Percentiles rank a stretch among this genome's conserved stretches.
These are phyloP conservation scores for Diplocarpon mali DNA, from an alignment of 2,329 filamentous ascomycete genomes.

Conservation along the genomic window DNA sequence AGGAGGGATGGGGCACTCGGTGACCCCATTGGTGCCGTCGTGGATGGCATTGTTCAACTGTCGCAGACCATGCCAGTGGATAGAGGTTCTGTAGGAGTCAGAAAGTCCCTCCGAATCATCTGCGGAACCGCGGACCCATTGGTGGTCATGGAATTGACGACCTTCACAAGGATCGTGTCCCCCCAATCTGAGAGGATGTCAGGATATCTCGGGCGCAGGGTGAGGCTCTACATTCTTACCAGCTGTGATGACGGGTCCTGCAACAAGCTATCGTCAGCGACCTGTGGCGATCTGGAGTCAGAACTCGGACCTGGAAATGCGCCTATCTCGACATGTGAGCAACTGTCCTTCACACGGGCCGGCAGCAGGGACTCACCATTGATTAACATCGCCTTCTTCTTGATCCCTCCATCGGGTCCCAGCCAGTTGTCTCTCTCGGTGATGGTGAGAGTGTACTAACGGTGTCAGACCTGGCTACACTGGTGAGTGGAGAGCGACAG, in stretches of 20 bases:
- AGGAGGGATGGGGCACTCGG: conserved; percentile 54
- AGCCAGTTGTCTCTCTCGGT: conserved; percentile 8
- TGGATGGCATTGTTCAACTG: conserved; percentile 35
- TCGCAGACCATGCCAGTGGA: conserved; percentile 37
- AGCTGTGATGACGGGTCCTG: conserved; percentile 25
- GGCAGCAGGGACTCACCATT: background rate
- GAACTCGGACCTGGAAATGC: too few species aligned
- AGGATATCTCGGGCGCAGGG: background rate
- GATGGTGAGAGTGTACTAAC: conserved; percentile 6
- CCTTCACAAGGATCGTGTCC: conserved; percentile 43
- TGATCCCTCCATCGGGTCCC: conserved; percentile 5
- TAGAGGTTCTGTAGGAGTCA: conserved; percentile 26
- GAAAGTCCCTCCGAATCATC: too few species aligned
- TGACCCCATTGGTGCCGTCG: conserved; percentile 34
- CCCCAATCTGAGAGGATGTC: conserved; percentile 18
- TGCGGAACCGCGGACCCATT: conserved; percentile 23
- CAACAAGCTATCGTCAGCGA: too few species aligned
- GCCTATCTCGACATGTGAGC: too few species aligned
- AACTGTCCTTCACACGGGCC: too few species aligned
- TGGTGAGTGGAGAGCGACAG: background rate
- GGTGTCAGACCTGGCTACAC: too few species aligned
- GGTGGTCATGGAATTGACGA: conserved; percentile 52
- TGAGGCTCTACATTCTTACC: conserved; percentile 11
- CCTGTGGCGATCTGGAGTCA: too few species aligned
- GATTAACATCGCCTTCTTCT: conserved; percentile 7